Base-by-base conservation (phyloP, 2,329 filamentous ascomycete genomes). In the Xylaria sp. region DNA sequence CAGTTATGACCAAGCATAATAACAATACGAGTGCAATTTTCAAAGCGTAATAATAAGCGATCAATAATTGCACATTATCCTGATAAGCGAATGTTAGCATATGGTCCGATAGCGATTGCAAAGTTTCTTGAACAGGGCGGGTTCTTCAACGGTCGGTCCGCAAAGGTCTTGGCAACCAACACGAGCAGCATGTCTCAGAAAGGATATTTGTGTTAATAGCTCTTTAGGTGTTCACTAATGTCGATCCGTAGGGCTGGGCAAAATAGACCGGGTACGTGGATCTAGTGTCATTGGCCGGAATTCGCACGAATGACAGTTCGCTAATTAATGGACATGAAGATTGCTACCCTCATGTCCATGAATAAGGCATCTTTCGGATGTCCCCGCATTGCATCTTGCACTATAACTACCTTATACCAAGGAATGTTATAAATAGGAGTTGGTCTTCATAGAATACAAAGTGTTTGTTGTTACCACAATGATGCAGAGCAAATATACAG, bases 111-210 rank as follows among this genome's bases (percentile, higher is more conserved):
- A 3, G 23, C 23, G 25, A 3, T 18, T 52, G 13, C 8, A n/a
- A 32, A 32, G 28, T 28, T 13, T 52, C 25, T 13, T 52, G 13
- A 28, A 7, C n/a, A 52, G 25, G 28, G 41, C 12, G 37, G 28
- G 18, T 25, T 50, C 46, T 25, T 50, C 4, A 23, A 23, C 18
- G 28, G 28, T 28, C 28, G 28, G 28, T 28, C 28, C 28, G 28
- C 28, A 46, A 57, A 37, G 32, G 23, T 44, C 65, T 64, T 64
- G 65, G 60, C 65, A 28, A 46, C 1, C 25, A 68, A 63, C 65
- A 68, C 65, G 65, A 68, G 65, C 58, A 59, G 59, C 48, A 68
- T 63, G 65, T 59, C 65, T 63, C 48, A 68, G 34, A 28, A 55
- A n/a, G 23, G 23, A 3, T 52, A 10, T 28, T 57, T 48, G 39